phyloP scores from a whole-genome alignment of 1,139 yeast species.

The Blastobotrys capitulatus region DNA sequence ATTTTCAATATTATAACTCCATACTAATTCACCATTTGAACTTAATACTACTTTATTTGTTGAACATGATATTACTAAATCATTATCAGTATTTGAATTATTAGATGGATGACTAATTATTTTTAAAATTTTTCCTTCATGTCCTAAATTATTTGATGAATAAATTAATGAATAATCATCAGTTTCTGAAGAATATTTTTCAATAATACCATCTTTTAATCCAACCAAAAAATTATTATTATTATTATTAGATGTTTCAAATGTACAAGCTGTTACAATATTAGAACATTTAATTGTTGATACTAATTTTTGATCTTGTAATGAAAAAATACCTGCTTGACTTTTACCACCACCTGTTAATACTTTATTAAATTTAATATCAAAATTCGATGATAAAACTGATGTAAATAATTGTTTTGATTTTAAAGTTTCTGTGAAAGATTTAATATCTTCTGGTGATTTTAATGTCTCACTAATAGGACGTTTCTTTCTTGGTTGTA shows the following conservation, averaged over 20 bases:
- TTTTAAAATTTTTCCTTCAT: not conserved
- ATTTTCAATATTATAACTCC: not conserved
- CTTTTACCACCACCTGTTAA: constrained; percentile 29
- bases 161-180: not conserved
- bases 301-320: constrained; percentile 10
- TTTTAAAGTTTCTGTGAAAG: constrained; percentile 9
- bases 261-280: constrained; percentile 27
- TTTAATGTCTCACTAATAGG: not conserved
- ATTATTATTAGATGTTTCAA: not conserved
- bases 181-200: constrained; percentile 10
- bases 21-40: not conserved
- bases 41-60: not conserved
- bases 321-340: constrained; percentile 22
- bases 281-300: constrained; percentile 18
- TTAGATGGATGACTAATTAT: not conserved
- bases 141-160: not conserved
- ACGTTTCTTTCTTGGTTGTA: constrained; percentile 5
- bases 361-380: constrained; percentile 12
- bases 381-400: constrained; percentile 18
- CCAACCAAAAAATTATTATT: constrained; percentile 16
- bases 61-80: not conserved
- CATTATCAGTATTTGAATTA: not conserved
- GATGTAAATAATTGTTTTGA: constrained; percentile 26
- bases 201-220: constrained; percentile 22
- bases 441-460: not conserved